Evolutionary conservation across 768 basidiomycete genomes (phyloP), one percentile per base, ranked within the genome.

Genomic region (Lactarius evosmus): DNA sequence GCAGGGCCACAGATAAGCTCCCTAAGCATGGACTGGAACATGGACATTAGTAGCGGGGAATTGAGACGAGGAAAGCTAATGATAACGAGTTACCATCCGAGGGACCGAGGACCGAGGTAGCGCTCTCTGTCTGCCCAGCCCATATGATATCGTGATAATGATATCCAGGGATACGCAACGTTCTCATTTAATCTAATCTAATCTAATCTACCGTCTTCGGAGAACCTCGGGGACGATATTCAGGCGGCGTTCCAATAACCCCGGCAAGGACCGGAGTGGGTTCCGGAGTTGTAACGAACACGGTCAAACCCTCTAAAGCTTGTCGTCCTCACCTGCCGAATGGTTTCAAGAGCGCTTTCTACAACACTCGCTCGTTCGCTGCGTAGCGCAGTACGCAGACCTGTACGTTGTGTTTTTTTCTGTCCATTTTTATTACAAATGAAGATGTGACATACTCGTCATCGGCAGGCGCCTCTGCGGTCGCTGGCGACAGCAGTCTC

Each of bases 401-500:
- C 41, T 3, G 58, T 66, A 19, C 41, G 57, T 61, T 3, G 0
- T 25, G 0, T 8, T 7, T 22, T 56, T 56, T 33, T 67, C 27
- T 58, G 52, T 14, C 36, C 36, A 54, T 52, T 7, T 33, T 60
- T 72, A 32, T 70, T 49, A 11, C 30, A 19, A 30, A 29, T 12
- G 30, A 58, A 58, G 30, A 34, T 11, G 34, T 58, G 4, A 3
- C 38, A 40, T 25, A 38, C 12, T 30, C 22, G 50, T 58, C 25
- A 55, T 16, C 11, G 17, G 0, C 68, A 84, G 82, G 80, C 83
- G 66, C 73, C 82, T 56, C 74, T 87, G 74, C 85, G 91, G 73
- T 80, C 83, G 69, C 89, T 89, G 72, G 91, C 91, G 71, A 91
- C 91, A 65, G 83, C 85, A 63, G 83, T 82, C 75, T 71, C 82